Evolutionary conservation across 805 yeast species (phyloP).

Genomic region (Nematodospora valgi): DNA sequence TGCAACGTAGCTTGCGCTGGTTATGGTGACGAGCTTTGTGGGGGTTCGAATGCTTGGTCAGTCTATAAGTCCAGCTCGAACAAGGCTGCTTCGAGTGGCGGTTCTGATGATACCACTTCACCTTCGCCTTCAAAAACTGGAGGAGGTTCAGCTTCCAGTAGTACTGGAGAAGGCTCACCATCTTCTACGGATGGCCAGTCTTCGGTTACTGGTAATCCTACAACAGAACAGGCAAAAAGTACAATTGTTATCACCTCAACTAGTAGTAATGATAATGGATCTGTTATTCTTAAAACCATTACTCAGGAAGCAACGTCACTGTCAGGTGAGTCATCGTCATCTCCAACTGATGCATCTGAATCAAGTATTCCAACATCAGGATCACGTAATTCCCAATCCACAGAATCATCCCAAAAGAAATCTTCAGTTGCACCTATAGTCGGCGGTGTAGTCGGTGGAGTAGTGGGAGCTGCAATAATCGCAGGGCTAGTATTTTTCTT

Average conservation of each 20-base stretch:
- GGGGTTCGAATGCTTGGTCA: conserved; percentile 32
- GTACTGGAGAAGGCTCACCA: too few relatives aligned
- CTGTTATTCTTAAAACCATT: conserved; percentile 9
- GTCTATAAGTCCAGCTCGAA: conserved; percentile 25
- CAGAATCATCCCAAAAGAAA: conserved; percentile 17
- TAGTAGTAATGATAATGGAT: conserved; percentile 9
- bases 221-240: neutral
- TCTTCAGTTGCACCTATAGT: conserved; percentile 39
- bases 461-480: conserved; percentile 34
- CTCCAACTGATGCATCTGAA: conserved; percentile 2
- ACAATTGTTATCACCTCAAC: conserved; percentile 19
- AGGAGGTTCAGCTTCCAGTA: too few relatives aligned
- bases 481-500: conserved; percentile 39
- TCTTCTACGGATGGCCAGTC: neutral
- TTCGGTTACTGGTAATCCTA: neutral
- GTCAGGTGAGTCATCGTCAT: conserved; percentile 9
- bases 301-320: conserved; percentile 10
- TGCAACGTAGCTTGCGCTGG: conserved; percentile 35
- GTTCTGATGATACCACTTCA: conserved; percentile 11
- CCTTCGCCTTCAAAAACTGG: conserved; percentile 8
- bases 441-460: conserved; percentile 39
- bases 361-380: conserved; percentile 7
- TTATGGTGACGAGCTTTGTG: conserved; percentile 34
- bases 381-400: neutral
- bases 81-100: conserved; percentile 5